A percentile compares a stretch with the other conserved stretches of the same genome.
Evolutionary conservation across 352 stramenopile species (phyloP).

Genomic region (Pythium aristosporum): DNA sequence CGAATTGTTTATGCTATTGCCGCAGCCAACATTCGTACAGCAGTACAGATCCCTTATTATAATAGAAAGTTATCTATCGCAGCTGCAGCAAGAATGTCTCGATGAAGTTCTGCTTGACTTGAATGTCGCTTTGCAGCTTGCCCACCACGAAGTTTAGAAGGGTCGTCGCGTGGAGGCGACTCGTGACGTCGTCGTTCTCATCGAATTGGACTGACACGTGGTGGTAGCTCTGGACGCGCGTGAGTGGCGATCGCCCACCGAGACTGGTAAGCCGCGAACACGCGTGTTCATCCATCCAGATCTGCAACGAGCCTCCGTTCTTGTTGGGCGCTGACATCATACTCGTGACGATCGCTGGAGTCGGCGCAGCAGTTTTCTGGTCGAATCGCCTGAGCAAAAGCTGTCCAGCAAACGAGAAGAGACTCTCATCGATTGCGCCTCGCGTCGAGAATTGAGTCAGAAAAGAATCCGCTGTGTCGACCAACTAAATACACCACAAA

Average conservation of each 20-base stretch:
- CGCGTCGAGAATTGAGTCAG: constrained; percentile 1
- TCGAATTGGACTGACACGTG: not conserved
- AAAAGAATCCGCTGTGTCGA: constrained; percentile 1
- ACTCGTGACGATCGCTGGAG: constrained; percentile 2
- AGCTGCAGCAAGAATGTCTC: not conserved
- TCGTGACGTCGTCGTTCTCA: not conserved
- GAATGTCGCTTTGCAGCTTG: not conserved
- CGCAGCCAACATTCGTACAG: no score
- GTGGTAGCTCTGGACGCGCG: not conserved
- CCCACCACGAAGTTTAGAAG: not conserved
- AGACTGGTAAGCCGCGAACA: not conserved
- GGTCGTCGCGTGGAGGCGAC: not conserved
- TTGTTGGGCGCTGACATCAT: no score
- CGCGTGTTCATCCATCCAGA: not conserved
- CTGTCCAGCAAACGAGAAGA: not conserved
- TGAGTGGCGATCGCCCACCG: not conserved
- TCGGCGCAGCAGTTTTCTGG: not conserved
- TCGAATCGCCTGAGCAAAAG: constrained; percentile 1
- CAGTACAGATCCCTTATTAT: no score
- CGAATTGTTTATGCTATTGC: no score
- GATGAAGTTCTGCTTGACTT: not conserved
- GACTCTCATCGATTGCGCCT: not conserved
- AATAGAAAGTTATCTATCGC: not conserved
- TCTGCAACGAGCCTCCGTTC: not conserved
- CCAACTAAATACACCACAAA: not conserved